Evolutionary conservation across 495 filamentous ascomycete species (phyloP).

Genomic region (Tetracladium setigerum): DNA sequence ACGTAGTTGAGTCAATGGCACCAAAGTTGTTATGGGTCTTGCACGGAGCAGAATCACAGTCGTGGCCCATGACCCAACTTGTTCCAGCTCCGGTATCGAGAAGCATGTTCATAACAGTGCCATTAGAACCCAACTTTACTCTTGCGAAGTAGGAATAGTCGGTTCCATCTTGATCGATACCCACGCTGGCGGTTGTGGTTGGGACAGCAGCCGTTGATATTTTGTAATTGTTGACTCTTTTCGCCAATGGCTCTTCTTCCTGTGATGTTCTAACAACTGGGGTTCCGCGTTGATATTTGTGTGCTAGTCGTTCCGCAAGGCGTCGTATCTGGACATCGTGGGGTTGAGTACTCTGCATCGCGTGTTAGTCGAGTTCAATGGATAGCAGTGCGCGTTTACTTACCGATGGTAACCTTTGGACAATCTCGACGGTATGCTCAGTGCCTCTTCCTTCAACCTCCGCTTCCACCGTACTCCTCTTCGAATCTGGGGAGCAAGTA

Average conservation of each 20-base stretch:
- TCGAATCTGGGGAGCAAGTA: too few species aligned
- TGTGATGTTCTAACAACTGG: neutral
- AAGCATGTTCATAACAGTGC: slow-evolving; percentile 61
- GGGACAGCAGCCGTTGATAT: slow-evolving; percentile 50
- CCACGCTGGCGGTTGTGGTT: slow-evolving; percentile 46
- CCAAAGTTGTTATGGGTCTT: slow-evolving; percentile 59
- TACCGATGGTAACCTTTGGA: slow-evolving; percentile 12
- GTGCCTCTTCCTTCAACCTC: neutral
- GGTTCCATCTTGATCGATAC: slow-evolving; percentile 65
- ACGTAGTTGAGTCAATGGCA: slow-evolving; percentile 47
- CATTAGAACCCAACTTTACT: slow-evolving; percentile 57
- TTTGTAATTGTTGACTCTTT: slow-evolving; percentile 42
- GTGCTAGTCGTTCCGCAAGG: slow-evolving; percentile 8
- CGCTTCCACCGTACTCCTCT: too few species aligned
- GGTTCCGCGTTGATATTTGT: slow-evolving; percentile 14
- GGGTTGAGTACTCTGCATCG: neutral
- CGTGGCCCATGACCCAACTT: slow-evolving; percentile 68
- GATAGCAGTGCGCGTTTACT: neutral
- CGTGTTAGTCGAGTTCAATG: neutral
- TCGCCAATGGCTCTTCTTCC: slow-evolving; percentile 15
- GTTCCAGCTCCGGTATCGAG: slow-evolving; percentile 73
- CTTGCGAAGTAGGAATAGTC: slow-evolving; percentile 73
- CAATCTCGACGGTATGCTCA: slow-evolving; percentile 14
- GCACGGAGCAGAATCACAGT: slow-evolving; percentile 57
- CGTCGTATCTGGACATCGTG: slow-evolving; percentile 11